phyloP scores from a whole-genome alignment of 2,329 filamentous ascomycete genomes.

The Colletotrichum lentis region DNA sequence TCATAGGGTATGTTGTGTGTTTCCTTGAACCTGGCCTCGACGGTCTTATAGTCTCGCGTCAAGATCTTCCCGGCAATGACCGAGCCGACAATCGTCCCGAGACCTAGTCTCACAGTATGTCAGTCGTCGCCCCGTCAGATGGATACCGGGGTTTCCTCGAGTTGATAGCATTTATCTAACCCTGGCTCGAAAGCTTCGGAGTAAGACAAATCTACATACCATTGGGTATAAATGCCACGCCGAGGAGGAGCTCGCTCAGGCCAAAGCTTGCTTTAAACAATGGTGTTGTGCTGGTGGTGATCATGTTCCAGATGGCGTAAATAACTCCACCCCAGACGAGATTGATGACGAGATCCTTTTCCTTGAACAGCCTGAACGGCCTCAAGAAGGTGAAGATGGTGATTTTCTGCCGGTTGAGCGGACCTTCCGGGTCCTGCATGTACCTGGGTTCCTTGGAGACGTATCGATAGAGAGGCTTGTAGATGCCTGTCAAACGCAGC shows the following conservation, averaged over 20 bases:
- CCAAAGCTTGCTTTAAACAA: conserved; percentile 46
- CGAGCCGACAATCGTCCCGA: conserved; percentile 54
- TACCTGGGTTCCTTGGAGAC: conserved; percentile 37
- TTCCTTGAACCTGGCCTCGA: conserved; percentile 41
- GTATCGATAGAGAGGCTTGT: conserved; percentile 41
- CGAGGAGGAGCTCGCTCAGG: conserved; percentile 41
- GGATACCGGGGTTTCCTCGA: background rate
- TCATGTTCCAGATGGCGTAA: conserved; percentile 57
- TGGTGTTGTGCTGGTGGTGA: conserved; percentile 53
- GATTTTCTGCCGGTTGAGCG: conserved; percentile 40
- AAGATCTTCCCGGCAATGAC: conserved; percentile 53
- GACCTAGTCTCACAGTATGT: conserved; percentile 34
- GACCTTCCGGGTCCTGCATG: conserved; percentile 39
- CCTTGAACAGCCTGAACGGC: conserved; percentile 51
- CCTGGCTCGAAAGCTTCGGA: too few species aligned
- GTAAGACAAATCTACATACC: conserved; percentile 25
- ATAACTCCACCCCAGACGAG: conserved; percentile 52
- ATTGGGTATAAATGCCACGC: conserved; percentile 44
- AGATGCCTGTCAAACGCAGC: conserved; percentile 40
- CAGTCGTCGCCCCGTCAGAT: background rate
- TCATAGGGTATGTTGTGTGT: conserved; percentile 38
- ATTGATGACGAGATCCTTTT: conserved; percentile 54
- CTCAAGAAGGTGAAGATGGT: conserved; percentile 46
- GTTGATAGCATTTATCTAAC: background rate
- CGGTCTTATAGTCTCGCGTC: conserved; percentile 46